Evolutionary conservation across 2,329 filamentous ascomycete species (phyloP).

Genomic region (Aaosphaeria arxii): DNA sequence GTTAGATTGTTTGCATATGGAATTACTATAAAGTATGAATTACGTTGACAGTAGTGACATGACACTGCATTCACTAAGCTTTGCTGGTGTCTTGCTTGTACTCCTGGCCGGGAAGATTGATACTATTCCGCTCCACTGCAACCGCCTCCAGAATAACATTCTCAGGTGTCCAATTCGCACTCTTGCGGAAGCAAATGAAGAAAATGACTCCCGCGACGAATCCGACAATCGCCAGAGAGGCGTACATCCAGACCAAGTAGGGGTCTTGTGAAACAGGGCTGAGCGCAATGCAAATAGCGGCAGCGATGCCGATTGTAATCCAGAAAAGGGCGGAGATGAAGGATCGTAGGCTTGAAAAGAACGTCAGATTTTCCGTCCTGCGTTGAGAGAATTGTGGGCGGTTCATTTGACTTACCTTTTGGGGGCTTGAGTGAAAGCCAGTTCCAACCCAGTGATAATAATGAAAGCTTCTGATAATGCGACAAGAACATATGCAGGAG

Average conservation of each 20-base stretch:
- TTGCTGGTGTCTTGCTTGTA: no score
- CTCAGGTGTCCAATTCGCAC: no score
- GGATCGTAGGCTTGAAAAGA: constrained; percentile 38
- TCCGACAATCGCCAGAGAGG: constrained; percentile 7
- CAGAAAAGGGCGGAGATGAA: constrained; percentile 35
- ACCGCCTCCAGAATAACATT: constrained; percentile 6
- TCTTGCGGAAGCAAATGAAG: constrained; percentile 1
- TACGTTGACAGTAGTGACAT: no score
- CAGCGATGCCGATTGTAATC: constrained; percentile 29
- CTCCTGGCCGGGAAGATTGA: no score
- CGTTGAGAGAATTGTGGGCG: constrained; percentile 1
- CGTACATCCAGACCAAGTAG: constrained; percentile 26
- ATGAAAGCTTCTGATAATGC: not conserved
- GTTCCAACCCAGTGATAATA: constrained; percentile 26
- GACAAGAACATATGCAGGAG: no score
- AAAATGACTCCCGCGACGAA: constrained; percentile 16
- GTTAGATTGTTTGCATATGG: no score
- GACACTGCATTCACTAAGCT: no score
- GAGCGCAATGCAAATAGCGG: constrained; percentile 26
- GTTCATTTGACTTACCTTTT: not conserved
- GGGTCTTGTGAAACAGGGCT: constrained; percentile 29
- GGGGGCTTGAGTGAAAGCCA: constrained; percentile 30
- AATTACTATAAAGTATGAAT: no score
- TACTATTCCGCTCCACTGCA: constrained; percentile 4
- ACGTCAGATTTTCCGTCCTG: constrained; percentile 23